Evolutionary conservation across 2,329 filamentous ascomycete species (phyloP).

Genomic region (Tolypocladium inflatum): DNA sequence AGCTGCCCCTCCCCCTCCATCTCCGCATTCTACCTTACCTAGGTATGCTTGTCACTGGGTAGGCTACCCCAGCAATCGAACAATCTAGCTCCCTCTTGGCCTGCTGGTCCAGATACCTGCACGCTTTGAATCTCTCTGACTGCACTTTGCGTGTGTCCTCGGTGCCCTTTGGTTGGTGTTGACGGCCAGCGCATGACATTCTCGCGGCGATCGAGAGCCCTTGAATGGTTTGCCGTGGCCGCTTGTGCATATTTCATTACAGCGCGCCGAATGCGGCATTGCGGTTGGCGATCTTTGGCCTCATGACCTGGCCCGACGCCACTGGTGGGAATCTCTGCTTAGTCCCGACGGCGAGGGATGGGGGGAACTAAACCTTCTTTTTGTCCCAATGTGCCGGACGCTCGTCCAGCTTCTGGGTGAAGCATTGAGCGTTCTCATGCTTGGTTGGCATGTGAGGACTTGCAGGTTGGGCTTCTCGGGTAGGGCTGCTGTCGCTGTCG

Average conservation of each 20-base stretch:
- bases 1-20: background rate
- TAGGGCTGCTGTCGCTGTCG: no score
- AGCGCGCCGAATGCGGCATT: background rate
- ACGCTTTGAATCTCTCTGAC: background rate
- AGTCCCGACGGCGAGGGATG: background rate
- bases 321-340: background rate
- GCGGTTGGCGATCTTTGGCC: background rate
- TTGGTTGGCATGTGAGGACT: background rate
- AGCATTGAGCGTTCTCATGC: background rate
- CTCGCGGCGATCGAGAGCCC: background rate
- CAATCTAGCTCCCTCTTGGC: background rate
- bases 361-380: background rate
- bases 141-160: background rate
- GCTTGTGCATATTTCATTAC: background rate
- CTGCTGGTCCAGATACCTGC: background rate
- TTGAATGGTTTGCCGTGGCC: background rate
- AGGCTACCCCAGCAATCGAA: background rate
- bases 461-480: background rate
- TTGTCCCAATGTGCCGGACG: background rate
- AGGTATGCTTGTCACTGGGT: background rate
- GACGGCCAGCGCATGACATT: background rate
- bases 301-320: background rate
- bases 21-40: background rate
- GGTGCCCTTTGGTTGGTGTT: background rate
- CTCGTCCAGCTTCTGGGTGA: background rate